These are phyloP conservation scores for Talaromyces proteolyticus DNA, from an alignment of 495 filamentous ascomycete genomes.

Conservation along the genomic window DNA sequence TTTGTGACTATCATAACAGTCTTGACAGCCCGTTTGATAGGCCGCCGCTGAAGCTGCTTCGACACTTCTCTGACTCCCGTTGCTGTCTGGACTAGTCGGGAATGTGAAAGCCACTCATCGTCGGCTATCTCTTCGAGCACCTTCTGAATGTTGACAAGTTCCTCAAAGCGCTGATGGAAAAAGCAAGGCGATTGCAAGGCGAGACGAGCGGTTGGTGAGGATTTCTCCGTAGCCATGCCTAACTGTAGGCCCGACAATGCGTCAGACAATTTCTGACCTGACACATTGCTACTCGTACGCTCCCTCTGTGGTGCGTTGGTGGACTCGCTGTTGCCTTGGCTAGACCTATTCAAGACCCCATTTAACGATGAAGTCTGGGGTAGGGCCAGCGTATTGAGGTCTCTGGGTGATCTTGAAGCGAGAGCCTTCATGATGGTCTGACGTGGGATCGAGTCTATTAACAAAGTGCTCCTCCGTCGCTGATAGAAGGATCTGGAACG, in stretches of 20 bases:
- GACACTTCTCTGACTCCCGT: constrained; percentile 92
- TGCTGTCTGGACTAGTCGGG: constrained; percentile 87
- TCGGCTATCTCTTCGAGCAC: constrained; percentile 89
- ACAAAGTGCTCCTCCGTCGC: constrained; percentile 57
- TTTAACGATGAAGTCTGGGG: constrained; percentile 43
- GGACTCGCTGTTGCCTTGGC: constrained; percentile 17
- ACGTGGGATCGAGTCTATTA: constrained; percentile 67
- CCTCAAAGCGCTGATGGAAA: constrained; percentile 94
- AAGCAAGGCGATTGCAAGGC: constrained; percentile 86
- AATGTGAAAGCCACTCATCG: constrained; percentile 88
- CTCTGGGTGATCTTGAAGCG: constrained; percentile 60
- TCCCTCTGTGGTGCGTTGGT: constrained; percentile 27
- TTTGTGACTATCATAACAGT: constrained; percentile 98
- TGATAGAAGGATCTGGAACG: constrained; percentile 36
- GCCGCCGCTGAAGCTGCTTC: constrained; percentile 82
- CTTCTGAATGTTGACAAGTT: constrained; percentile 90
- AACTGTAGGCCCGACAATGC: constrained; percentile 58
- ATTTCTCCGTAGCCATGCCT: constrained; percentile 33
- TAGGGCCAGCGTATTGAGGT: constrained; percentile 46
- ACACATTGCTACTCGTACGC: constrained; percentile 34
- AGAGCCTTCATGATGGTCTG: constrained; percentile 89
- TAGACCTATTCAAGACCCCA: constrained; percentile 25
- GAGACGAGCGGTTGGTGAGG: constrained; percentile 57
- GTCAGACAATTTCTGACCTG: constrained; percentile 58
- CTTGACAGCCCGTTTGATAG: constrained; percentile 79